phyloP scores from a whole-genome alignment of 305 asterid species.

The Solanum hybrid region DNA sequence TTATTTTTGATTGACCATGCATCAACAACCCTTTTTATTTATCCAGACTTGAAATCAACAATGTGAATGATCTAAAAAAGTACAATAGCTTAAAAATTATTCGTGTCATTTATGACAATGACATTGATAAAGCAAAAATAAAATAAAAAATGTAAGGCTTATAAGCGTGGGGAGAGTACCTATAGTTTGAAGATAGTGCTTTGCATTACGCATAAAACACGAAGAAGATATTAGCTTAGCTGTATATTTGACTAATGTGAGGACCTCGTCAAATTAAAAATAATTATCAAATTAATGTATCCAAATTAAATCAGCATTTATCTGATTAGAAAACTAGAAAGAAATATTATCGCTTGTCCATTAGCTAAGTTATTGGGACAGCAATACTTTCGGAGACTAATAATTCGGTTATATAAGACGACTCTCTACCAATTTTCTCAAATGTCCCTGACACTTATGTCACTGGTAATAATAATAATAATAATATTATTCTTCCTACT shows the following conservation, averaged over 20 bases:
- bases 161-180: not conserved
- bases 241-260: not conserved
- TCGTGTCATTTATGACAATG: not conserved
- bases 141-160: not conserved
- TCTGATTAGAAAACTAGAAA: not conserved
- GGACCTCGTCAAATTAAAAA: not conserved
- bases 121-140: not conserved
- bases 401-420: not conserved
- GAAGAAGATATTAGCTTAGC: not conserved
- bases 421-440: not conserved
- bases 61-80: not conserved
- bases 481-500: not conserved
- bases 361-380: conserved; percentile 5
- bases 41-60: not conserved
- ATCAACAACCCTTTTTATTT: not conserved
- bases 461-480: not conserved
- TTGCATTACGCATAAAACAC: not conserved
- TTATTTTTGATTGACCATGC: not conserved
- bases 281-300: not conserved
- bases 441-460: not conserved
- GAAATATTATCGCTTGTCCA: conserved; percentile 1
- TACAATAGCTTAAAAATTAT: not conserved
- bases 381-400: conserved; percentile 5
- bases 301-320: not conserved
- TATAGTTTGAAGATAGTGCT: not conserved